Conservation (phyloP, 495 filamentous ascomycete species). For the Cryomyces minteri region DNA sequence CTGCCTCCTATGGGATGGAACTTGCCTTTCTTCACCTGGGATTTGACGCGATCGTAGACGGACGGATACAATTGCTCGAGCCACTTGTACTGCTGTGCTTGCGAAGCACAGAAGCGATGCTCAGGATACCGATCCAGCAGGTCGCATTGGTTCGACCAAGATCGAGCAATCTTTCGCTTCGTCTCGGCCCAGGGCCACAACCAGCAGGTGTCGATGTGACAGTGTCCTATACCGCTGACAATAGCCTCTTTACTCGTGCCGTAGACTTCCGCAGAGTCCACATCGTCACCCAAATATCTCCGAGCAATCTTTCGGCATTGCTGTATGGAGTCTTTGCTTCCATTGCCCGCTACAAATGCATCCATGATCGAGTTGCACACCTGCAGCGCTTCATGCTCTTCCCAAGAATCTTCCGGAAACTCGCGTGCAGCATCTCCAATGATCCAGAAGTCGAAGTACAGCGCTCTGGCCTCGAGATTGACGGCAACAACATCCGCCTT, state of each 20-base stretch:
- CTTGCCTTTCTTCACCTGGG: constrained; percentile 70
- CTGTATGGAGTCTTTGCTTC: constrained; percentile 54
- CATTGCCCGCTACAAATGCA: constrained; percentile 60
- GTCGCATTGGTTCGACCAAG: constrained; percentile 91
- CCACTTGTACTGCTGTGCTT: constrained; percentile 98
- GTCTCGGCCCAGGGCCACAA: constrained; percentile 99
- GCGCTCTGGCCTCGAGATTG: constrained; percentile 62
- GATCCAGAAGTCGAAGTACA: constrained; percentile 90
- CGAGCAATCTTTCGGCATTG: constrained; percentile 65
- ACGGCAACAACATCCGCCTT: constrained; percentile 80
- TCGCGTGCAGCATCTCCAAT: constrained; percentile 37
- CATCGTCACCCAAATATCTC: constrained; percentile 61
- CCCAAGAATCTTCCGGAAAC: constrained; percentile 25
- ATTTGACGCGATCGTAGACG: constrained; percentile 75
- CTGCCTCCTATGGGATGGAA: constrained; percentile 94
- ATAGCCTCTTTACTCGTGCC: constrained; percentile 49
- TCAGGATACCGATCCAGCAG: constrained; percentile 90
- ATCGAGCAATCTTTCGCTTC: constrained; percentile 87
- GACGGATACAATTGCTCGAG: constrained; percentile 74
- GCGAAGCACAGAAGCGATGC: constrained; percentile 76
- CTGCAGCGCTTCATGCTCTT: constrained; percentile 70
- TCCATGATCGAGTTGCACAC: constrained; percentile 78
- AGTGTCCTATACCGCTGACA: constrained; percentile 83
- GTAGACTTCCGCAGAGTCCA: constrained; percentile 75
- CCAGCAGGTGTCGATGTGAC: constrained; percentile 97